Base-by-base conservation (phyloP, 495 filamentous ascomycete species). In the Xylaria longipes region DNA sequence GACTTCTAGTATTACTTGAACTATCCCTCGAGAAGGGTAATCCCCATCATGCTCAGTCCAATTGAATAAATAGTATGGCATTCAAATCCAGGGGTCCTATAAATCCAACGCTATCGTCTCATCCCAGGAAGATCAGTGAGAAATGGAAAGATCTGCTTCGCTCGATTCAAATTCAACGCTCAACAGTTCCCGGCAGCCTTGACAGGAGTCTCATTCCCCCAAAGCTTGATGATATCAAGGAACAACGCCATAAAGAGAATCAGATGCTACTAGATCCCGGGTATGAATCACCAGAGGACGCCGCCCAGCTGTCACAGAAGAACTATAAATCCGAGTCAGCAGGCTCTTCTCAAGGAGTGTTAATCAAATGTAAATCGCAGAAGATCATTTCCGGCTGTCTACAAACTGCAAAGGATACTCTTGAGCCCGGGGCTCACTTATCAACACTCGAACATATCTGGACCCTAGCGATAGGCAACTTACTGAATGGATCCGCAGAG, bases 281-380 rank as follows among this genome's bases (percentile, higher is more conserved):
- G 25, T 12, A 48, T 50, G 50, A 29, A 29, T 54, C 12, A 27
- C 22, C 22, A 12, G 14, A 54, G 6, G 50, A 54, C 12, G 22
- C 0, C 11, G 11, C 12, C 9, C 50, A 3, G 3, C 3, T 54
- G 22, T 14, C 11, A 27, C 50, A 27, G 9, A 54, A 54, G 0
- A 14, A 27, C 2, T 27, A 27, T 29, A 12, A 3, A 14, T 11
- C 2, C 0, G 22, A 54, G 50, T 54, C 25, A 54, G 22, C 25
- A 25, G 25, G 22, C 50, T 27, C 22, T 5, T 11, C 1, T 29
- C 50, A 54, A 2, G 9, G 22, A 1, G 50, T 54, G 9, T 54
- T 54, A 25, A 22, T 54, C 50, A 54, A 54, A 27, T 54, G 50
- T 29, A 54, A 54, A 54, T 54, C 50, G 12, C 50, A 54, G 22